phyloP scores from a whole-genome alignment of 2,329 filamentous ascomycete genomes.

The Aspergillus viridinutans region DNA sequence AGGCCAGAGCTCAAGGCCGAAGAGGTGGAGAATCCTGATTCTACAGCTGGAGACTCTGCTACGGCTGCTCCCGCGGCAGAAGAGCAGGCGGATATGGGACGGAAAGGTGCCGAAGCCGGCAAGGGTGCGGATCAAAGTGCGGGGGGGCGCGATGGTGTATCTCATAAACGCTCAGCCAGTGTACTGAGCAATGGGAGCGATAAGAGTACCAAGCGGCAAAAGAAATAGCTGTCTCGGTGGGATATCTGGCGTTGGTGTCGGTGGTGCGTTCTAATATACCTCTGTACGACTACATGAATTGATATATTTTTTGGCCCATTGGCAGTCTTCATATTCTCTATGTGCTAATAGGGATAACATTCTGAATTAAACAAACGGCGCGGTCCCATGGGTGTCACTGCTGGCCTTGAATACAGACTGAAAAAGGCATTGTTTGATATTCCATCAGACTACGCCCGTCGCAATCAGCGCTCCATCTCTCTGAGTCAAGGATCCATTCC shows the following conservation, averaged over 20 bases:
- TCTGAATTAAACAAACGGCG: slow-evolving; percentile 7
- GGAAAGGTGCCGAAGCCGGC: not conserved
- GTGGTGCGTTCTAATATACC: slow-evolving; percentile 21
- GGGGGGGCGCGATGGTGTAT: slow-evolving; percentile 16
- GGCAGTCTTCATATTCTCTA: not conserved
- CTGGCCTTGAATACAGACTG: not conserved
- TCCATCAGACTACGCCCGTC: not conserved
- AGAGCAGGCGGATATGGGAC: slow-evolving; percentile 3
- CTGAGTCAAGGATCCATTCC: not conserved
- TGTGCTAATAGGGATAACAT: slow-evolving; percentile 3
- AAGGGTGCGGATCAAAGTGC: slow-evolving; percentile 3
- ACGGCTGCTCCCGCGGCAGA: not conserved
- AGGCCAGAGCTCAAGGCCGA: slow-evolving; percentile 34
- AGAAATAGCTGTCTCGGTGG: slow-evolving; percentile 29
- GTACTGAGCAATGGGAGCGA: slow-evolving; percentile 69
- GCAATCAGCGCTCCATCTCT: too few relatives aligned
- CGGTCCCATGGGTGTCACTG: not conserved
- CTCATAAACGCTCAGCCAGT: slow-evolving; percentile 76
- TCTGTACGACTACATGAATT: slow-evolving; percentile 31
- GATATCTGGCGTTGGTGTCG: slow-evolving; percentile 2
- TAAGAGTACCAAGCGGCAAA: slow-evolving; percentile 49
- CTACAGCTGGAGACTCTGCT: slow-evolving; percentile 16
- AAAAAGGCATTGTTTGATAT: not conserved
- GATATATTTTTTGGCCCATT: slow-evolving; percentile 8
- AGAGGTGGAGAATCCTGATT: slow-evolving; percentile 25